Conservation (phyloP, 352 stramenopile species). For the Phytopythium chamaehyphon region DNA sequence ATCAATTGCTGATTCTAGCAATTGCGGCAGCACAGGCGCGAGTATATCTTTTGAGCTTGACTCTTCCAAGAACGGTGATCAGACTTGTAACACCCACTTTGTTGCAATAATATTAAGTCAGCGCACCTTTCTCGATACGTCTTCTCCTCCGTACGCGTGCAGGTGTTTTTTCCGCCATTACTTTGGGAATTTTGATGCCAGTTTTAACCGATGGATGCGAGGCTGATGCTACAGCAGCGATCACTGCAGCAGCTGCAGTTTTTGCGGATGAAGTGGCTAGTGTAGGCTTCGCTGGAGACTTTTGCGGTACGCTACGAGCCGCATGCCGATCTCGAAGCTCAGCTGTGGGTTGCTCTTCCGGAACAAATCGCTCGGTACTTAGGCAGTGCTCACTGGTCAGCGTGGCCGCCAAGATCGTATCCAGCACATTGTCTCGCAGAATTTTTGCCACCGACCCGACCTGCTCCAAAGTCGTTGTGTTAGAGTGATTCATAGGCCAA, state of each 20-base stretch:
- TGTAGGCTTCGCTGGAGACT: conserved; percentile 21
- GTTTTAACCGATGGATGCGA: background rate
- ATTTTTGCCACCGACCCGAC: conserved; percentile 13
- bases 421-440: conserved; percentile 33
- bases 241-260: conserved; percentile 2
- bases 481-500: too few species aligned
- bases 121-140: conserved; percentile 4
- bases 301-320: conserved; percentile 34
- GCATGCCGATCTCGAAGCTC: conserved; percentile 41
- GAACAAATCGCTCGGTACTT: conserved; percentile 10
- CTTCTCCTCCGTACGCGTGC: conserved; percentile 3
- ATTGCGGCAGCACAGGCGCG: background rate
- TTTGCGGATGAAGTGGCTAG: background rate
- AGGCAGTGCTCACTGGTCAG: conserved; percentile 21
- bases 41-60: background rate
- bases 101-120: too few species aligned
- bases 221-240: background rate
- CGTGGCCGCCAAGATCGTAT: conserved; percentile 27
- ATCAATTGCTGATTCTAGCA: background rate
- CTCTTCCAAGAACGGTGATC: too few species aligned
- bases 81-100: too few species aligned
- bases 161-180: conserved; percentile 1
- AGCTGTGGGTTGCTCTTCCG: conserved; percentile 19
- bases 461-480: conserved; percentile 1
- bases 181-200: conserved; percentile 4